Percentiles rank a stretch among this genome's conserved stretches.
Conservation (phyloP, 495 filamentous ascomycete genomes). For the Tetracladium marchalianum region DNA sequence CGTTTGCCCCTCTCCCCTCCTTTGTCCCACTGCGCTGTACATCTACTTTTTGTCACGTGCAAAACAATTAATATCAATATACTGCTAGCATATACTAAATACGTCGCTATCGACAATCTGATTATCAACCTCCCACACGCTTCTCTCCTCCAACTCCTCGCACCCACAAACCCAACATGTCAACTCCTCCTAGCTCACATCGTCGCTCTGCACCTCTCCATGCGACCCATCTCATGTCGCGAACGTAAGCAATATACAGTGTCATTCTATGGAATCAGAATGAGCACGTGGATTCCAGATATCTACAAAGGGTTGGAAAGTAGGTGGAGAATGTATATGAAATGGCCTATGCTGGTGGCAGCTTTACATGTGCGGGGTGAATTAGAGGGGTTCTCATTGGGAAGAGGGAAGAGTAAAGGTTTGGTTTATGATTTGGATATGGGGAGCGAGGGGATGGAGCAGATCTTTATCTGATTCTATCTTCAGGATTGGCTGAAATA, state of each 20-base stretch:
- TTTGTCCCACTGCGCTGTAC: no score
- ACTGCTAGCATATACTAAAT: no score
- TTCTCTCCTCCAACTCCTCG: background rate
- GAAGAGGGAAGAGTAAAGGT: no score
- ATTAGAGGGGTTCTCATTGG: background rate
- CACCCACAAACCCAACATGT: background rate
- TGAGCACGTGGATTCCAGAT: background rate
- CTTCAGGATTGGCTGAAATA: no score
- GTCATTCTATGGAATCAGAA: background rate
- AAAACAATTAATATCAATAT: no score
- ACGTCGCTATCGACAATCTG: no score
- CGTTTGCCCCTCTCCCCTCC: no score
- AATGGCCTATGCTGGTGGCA: background rate
- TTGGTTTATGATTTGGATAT: no score
- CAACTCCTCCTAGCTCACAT: conserved; percentile 1
- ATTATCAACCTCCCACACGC: no score
- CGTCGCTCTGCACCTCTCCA: background rate
- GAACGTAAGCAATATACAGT: conserved; percentile 1
- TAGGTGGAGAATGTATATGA: background rate
- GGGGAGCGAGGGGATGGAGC: no score
- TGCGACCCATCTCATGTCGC: background rate
- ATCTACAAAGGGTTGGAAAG: background rate
- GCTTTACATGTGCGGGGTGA: background rate
- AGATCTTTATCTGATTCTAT: no score
- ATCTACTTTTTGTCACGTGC: no score